phyloP scores from a whole-genome alignment of 495 filamentous ascomycete genomes.

The Aspergillus hancockii region DNA sequence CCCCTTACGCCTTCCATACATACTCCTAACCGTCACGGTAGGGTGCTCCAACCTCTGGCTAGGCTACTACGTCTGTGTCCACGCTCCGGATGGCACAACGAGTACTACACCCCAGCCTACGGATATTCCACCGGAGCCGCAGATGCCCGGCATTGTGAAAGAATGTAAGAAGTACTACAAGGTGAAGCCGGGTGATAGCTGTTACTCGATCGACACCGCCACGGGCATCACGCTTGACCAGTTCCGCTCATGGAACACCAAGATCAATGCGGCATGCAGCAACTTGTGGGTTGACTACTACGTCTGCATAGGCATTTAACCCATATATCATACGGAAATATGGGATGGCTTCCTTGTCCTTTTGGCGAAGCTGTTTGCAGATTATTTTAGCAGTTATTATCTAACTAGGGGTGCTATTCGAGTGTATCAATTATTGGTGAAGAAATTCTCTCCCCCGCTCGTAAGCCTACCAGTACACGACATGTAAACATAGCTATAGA shows the following conservation, averaged over 20 bases:
- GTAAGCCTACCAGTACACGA: too few relatives aligned
- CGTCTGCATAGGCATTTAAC: constrained; percentile 23
- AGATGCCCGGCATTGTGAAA: constrained; percentile 36
- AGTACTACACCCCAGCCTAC: background rate
- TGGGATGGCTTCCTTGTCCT: too few relatives aligned
- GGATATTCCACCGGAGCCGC: constrained; percentile 22
- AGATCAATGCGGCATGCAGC: constrained; percentile 22
- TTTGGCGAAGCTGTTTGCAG: too few relatives aligned
- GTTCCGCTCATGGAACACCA: constrained; percentile 35
- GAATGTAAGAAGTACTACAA: constrained; percentile 40
- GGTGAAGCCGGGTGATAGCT: constrained; percentile 32
- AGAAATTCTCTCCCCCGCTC: too few relatives aligned
- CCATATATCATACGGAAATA: too few relatives aligned
- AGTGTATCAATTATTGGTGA: too few relatives aligned
- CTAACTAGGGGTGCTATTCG: too few relatives aligned
- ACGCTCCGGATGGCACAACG: constrained; percentile 2
- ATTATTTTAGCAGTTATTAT: too few relatives aligned
- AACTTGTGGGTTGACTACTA: constrained; percentile 22
- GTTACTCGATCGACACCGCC: constrained; percentile 27
- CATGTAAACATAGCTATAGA: too few relatives aligned
- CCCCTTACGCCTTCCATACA: constrained; percentile 1
- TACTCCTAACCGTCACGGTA: background rate
- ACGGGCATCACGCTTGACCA: constrained; percentile 15
- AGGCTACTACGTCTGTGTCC: constrained; percentile 23
- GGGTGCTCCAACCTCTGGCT: constrained; percentile 24